These are phyloP conservation scores for Pseudocercospora crystallina DNA, from an alignment of 2,329 filamentous ascomycete species.

Conservation along the genomic window DNA sequence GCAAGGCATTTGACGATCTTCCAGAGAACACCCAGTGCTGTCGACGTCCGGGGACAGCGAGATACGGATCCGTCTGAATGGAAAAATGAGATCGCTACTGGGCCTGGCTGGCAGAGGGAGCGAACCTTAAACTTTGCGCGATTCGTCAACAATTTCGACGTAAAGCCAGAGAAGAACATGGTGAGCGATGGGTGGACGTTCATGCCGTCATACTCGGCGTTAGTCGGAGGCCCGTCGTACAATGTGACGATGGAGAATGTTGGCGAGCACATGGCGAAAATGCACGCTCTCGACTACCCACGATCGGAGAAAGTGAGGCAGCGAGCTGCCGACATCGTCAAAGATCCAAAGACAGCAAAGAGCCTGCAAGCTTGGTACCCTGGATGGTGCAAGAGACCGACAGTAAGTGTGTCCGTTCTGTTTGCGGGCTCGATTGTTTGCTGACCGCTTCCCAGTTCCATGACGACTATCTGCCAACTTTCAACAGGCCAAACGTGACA, in stretches of 20 bases:
- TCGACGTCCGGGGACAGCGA: slow-evolving; percentile 37
- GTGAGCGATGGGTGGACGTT: slow-evolving; percentile 35
- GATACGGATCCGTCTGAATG: slow-evolving; percentile 47
- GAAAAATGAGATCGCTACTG: slow-evolving; percentile 34
- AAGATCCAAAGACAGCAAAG: slow-evolving; percentile 52
- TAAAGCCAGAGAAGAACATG: slow-evolving; percentile 42
- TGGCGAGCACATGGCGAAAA: slow-evolving; percentile 37
- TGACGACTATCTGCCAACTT: slow-evolving; percentile 45
- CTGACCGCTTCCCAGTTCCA: slow-evolving; percentile 9
- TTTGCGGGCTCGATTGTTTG: background rate
- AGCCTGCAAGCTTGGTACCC: slow-evolving; percentile 61
- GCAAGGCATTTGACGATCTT: slow-evolving; percentile 43
- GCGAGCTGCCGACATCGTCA: slow-evolving; percentile 53
- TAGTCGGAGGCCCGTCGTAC: slow-evolving; percentile 39
- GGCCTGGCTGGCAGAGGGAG: slow-evolving; percentile 52
- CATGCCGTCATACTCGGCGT: slow-evolving; percentile 28
- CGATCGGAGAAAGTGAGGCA: slow-evolving; percentile 48
- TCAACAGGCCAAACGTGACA: slow-evolving; percentile 60
- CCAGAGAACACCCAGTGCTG: slow-evolving; percentile 45
- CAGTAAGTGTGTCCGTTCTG: slow-evolving; percentile 31
- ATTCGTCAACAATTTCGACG: slow-evolving; percentile 37
- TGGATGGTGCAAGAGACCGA: slow-evolving; percentile 63
- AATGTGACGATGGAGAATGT: slow-evolving; percentile 39
- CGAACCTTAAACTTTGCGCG: slow-evolving; percentile 48
- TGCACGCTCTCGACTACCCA: slow-evolving; percentile 45